Conservation (phyloP, 192 early-diverging fungal species). For the Nowakowskiella sp. region DNA sequence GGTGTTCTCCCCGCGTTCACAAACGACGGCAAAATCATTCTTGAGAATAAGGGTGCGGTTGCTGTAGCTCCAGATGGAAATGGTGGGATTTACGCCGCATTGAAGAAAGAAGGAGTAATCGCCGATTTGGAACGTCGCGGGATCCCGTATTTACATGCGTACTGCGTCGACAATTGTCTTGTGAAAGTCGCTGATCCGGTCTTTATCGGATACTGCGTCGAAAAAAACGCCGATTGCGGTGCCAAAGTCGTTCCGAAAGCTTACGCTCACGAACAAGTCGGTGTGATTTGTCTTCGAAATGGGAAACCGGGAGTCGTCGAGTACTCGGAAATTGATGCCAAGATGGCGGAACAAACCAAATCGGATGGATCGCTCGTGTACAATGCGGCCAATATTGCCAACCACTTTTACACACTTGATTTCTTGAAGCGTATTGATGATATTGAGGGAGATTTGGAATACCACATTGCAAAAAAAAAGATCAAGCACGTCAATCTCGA, state of each 20-base stretch:
- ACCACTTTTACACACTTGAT: conserved; percentile 92
- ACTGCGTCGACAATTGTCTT: conserved; percentile 97
- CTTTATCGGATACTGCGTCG: conserved; percentile 89
- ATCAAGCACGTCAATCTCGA: conserved; percentile 81
- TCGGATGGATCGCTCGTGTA: conserved; percentile 66
- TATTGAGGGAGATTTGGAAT: conserved; percentile 79
- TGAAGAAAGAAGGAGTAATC: conserved; percentile 74
- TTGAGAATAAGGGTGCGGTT: conserved; percentile 62
- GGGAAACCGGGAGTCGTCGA: conserved; percentile 82
- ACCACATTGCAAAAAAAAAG: conserved; percentile 97
- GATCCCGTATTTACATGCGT: conserved; percentile 84
- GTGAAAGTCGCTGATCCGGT: conserved; percentile 94
- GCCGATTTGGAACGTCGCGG: conserved; percentile 71
- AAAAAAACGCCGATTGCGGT: conserved; percentile 85
- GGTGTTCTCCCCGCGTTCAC: conserved; percentile 89
- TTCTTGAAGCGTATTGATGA: conserved; percentile 81
- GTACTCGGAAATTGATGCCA: conserved; percentile 87
- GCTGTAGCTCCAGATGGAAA: conserved; percentile 63
- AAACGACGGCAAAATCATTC: conserved; percentile 84
- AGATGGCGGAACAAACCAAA: conserved; percentile 61
- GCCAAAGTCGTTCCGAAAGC: conserved; percentile 90
- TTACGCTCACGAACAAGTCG: conserved; percentile 80
- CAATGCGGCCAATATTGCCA: conserved; percentile 95
- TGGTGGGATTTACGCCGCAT: conserved; percentile 91
- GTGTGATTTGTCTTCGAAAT: conserved; percentile 88